Evolutionary conservation across 345 rosid species (phyloP), one percentile per base, ranked within the genome.

Genomic region (Fremontodendron californicum): DNA sequence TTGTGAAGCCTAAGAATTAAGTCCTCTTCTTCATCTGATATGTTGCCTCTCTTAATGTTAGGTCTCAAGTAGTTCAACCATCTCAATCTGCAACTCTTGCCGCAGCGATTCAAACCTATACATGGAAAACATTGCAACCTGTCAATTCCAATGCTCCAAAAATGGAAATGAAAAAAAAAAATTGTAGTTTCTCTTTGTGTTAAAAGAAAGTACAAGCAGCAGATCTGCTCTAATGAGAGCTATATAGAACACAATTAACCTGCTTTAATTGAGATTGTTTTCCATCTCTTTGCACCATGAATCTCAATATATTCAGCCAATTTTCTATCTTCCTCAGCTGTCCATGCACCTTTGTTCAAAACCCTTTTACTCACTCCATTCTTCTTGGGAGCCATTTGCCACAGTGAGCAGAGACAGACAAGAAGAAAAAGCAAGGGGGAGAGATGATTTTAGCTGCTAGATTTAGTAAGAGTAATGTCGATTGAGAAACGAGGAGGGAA

Each of bases 11-110:
- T 69, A 15, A 69, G n/a, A 45, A 69, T 69, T 0, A 69, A 69
- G 55, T 69, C 73, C 12, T 69, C 73, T 45, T 69, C 73, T 2
- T 69, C 73, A 45, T 69, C 55, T 3, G 73, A 45, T 25, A 69
- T 69, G 73, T 69, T 69, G 55, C 73, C 73, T 69, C 73, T 45
- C 73, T 69, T 69, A 21, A 69, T 87, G 75, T 85, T 90, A 0
- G 93, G 90, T 70, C 91, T 84, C 76, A 90, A 77, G 63, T 90
- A 88, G 69, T 90, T 90, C 79, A 90, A 29, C 93, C 91, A 90
- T 71, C 93, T 84, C 84, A 90, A 37, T 68, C 93, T 84, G 80
- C 93, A 88, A 57, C 93, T 90, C 85, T 85, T 90, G 49, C 89
- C 91, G 23, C 90, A 87, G 35, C 93, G 79, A 31, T 81, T 88